Conservation (phyloP, 305 asterid genomes). For the Fraxinus nigra region DNA sequence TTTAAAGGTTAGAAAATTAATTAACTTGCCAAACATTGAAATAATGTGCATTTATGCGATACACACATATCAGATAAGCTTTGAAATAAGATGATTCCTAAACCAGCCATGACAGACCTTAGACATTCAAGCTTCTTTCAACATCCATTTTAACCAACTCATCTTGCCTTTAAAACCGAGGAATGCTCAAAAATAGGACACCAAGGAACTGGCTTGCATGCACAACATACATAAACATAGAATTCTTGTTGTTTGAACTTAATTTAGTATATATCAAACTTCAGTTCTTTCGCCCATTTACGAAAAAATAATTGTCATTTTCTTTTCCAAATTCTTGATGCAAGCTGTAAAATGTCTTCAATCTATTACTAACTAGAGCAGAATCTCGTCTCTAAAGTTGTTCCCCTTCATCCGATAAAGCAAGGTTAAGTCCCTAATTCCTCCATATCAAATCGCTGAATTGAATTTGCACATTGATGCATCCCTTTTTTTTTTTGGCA, state of each 20-base stretch:
- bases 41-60: not conserved
- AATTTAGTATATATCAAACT: not conserved
- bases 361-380: not conserved
- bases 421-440: not conserved
- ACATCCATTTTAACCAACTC: not conserved
- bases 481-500: not conserved
- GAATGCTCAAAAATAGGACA: not conserved
- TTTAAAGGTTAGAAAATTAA: constrained; percentile 3
- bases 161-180: not conserved
- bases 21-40: not conserved
- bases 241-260: not conserved
- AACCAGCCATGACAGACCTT: not conserved
- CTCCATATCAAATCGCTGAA: constrained; percentile 4
- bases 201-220: not conserved
- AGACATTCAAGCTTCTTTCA: not conserved
- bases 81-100: not conserved
- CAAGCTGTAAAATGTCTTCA: not conserved
- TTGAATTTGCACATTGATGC: not conserved
- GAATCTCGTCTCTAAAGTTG: not conserved
- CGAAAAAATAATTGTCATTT: not conserved
- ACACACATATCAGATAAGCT: not conserved
- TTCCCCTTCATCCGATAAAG: not conserved
- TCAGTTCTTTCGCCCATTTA: not conserved
- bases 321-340: not conserved
- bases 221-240: not conserved